These are phyloP conservation scores for Abrus precatorius DNA, from an alignment of 306 rosid genomes.

Conservation along the genomic window DNA sequence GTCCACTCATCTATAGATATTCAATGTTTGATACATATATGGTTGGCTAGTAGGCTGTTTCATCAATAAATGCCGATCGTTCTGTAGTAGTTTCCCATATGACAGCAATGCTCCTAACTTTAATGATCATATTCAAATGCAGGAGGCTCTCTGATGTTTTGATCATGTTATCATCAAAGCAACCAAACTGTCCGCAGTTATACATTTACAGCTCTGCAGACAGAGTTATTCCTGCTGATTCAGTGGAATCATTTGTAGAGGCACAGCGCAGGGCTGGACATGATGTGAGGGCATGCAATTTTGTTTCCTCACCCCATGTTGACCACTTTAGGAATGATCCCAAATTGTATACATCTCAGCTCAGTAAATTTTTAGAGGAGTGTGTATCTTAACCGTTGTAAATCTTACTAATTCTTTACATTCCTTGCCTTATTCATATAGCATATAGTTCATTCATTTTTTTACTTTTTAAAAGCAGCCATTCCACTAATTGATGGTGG, in stretches of 20 bases:
- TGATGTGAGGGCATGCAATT: conserved; percentile 93
- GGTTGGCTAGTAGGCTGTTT: conserved; percentile 6
- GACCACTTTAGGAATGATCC: conserved; percentile 97
- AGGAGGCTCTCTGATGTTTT: conserved; percentile 96
- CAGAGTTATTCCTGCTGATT: conserved; percentile 85
- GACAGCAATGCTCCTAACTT: conserved; percentile 1
- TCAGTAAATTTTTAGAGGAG: conserved; percentile 81
- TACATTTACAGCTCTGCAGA: conserved; percentile 95
- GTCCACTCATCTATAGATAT: not conserved
- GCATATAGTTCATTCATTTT: conserved; percentile 52
- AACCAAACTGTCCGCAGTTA: conserved; percentile 93
- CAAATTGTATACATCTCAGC: conserved; percentile 79
- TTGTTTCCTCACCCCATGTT: conserved; percentile 94
- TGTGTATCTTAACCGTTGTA: conserved; percentile 68
- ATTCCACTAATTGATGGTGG: conserved; percentile 41
- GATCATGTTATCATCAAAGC: conserved; percentile 71
- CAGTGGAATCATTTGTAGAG: conserved; percentile 86
- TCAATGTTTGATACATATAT: not conserved
- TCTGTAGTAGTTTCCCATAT: conserved; percentile 13
- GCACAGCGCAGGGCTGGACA: conserved; percentile 82
- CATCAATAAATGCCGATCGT: not conserved
- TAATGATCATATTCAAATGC: conserved; percentile 42
- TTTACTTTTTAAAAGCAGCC: conserved; percentile 27
- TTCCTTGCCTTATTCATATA: conserved; percentile 29
- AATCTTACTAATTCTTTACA: conserved; percentile 51